phyloP scores from a whole-genome alignment of 2,329 filamentous ascomycete genomes.

The Aquanectria penicillioides region DNA sequence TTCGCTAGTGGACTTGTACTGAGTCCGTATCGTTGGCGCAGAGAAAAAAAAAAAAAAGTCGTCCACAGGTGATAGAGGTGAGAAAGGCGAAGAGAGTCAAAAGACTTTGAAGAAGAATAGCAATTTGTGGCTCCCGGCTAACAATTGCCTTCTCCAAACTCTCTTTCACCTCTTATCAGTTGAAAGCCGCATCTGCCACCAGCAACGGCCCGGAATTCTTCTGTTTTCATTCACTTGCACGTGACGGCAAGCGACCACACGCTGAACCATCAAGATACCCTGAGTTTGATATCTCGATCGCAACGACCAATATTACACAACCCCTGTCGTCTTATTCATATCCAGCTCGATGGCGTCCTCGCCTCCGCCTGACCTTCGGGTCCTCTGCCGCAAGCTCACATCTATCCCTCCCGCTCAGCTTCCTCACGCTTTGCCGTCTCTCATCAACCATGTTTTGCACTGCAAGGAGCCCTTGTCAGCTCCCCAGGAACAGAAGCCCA shows the following conservation, averaged over 20 bases:
- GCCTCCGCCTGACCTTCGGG: slow-evolving; percentile 67
- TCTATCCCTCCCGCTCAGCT: slow-evolving; percentile 78
- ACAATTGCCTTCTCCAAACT: not conserved
- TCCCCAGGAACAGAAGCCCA: slow-evolving; percentile 68
- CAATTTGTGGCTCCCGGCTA: too few relatives aligned
- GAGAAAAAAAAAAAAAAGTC: slow-evolving; percentile 22
- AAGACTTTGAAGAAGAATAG: slow-evolving; percentile 15
- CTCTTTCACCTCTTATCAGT: not conserved
- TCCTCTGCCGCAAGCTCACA: slow-evolving; percentile 75
- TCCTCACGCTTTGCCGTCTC: slow-evolving; percentile 75
- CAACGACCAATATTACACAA: not conserved
- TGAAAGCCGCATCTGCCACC: not conserved
- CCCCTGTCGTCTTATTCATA: not conserved
- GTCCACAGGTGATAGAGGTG: not conserved
- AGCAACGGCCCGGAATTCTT: not conserved
- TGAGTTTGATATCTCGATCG: slow-evolving; percentile 4
- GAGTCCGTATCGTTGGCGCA: not conserved
- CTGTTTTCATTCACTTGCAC: slow-evolving; percentile 2
- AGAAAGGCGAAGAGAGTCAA: not conserved
- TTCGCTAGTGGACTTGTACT: slow-evolving; percentile 10
- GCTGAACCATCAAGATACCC: not conserved
- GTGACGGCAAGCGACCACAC: slow-evolving; percentile 18
- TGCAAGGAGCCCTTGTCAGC: slow-evolving; percentile 71
- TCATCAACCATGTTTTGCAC: slow-evolving; percentile 69
- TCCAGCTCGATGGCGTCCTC: slow-evolving; percentile 44